These are phyloP conservation scores for Pyrenochaeta sp. DNA, from an alignment of 2,329 filamentous ascomycete species.

Conservation along the genomic window DNA sequence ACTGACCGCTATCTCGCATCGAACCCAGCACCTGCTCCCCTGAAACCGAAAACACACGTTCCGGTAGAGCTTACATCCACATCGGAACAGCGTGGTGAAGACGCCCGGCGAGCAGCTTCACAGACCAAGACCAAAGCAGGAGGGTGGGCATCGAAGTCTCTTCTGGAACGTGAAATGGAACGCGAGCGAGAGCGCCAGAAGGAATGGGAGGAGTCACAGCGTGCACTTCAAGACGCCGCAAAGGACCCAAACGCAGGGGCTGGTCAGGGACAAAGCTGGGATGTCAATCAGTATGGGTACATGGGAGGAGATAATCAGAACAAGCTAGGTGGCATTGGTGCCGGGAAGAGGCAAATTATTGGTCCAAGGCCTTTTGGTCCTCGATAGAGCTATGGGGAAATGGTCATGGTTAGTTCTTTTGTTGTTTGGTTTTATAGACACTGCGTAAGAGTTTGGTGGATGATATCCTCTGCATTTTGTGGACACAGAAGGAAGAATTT, in stretches of 20 bases:
- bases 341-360: constrained; percentile 79
- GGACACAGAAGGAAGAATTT: too few relatives aligned
- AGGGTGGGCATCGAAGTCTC: constrained; percentile 72
- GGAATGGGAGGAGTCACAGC: constrained; percentile 82
- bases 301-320: constrained; percentile 81
- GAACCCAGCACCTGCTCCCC: constrained; percentile 60
- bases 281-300: constrained; percentile 79
- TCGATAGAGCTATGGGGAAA: constrained; percentile 5
- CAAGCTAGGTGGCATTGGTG: constrained; percentile 63
- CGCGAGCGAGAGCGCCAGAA: constrained; percentile 77
- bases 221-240: constrained; percentile 66
- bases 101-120: constrained; percentile 66
- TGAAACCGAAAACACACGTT: constrained; percentile 52
- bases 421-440: not conserved
- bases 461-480: too few relatives aligned
- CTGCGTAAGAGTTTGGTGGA: not conserved
- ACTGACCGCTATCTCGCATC: constrained; percentile 67
- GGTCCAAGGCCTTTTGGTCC: constrained; percentile 71
- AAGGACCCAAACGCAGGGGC: constrained; percentile 67
- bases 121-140: constrained; percentile 69
- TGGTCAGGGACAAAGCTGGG: constrained; percentile 76
- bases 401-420: not conserved
- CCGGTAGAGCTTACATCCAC: constrained; percentile 65
- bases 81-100: constrained; percentile 70
- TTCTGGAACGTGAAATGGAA: constrained; percentile 83